These are phyloP conservation scores for Ustilago cynodontis DNA, from an alignment of 1,284 basidiomycete species.

Conservation along the genomic window DNA sequence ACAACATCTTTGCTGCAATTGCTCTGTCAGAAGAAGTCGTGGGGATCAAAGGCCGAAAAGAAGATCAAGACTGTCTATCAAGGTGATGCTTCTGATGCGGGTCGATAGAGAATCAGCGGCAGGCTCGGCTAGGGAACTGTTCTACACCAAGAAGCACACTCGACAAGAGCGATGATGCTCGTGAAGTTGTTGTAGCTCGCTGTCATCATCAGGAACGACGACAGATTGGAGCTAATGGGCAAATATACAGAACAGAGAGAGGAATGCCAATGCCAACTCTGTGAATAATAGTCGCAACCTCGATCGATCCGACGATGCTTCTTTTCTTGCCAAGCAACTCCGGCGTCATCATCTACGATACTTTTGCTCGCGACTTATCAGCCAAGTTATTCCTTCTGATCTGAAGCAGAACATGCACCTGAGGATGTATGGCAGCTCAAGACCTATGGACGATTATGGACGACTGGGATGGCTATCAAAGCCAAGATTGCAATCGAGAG, in stretches of 20 bases:
- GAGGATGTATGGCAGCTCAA: background rate
- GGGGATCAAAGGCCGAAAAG: background rate
- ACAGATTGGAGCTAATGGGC: background rate
- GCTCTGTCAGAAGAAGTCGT: background rate
- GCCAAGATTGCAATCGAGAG: background rate
- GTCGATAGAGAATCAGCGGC: too few relatives aligned
- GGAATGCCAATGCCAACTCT: background rate
- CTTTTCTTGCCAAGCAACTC: background rate
- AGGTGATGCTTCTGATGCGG: too few relatives aligned
- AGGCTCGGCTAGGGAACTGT: background rate
- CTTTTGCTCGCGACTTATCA: background rate
- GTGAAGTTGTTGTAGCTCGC: background rate
- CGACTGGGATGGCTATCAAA: too few relatives aligned
- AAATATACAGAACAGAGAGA: slow-evolving; percentile 4
- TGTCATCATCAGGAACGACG: background rate
- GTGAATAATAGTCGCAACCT: background rate
- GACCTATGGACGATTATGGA: background rate
- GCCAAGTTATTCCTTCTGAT: too few relatives aligned
- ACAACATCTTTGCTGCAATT: background rate
- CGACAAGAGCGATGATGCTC: background rate
- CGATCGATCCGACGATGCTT: slow-evolving; percentile 2
- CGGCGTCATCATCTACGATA: background rate
- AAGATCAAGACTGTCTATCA: background rate
- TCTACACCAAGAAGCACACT: background rate
- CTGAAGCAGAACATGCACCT: background rate